Evolutionary conservation across 371 early-diverging fungal species (phyloP).

Genomic region (Lichtheimia ramosa): DNA sequence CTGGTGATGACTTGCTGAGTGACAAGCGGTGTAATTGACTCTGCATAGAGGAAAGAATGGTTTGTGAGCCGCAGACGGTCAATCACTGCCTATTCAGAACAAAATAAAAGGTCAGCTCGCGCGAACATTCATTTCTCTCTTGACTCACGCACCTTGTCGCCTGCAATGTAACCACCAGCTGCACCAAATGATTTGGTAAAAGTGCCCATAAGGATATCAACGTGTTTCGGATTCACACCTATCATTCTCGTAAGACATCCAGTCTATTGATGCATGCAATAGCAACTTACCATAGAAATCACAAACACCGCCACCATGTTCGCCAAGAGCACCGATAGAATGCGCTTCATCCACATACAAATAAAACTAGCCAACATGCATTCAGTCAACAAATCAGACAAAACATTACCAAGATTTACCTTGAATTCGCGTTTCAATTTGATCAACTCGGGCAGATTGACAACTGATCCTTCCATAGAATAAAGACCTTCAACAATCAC

Average conservation of each 20-base stretch:
- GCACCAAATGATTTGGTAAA: constrained; percentile 99
- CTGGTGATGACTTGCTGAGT: constrained; percentile 87
- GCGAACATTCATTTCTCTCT: too few species aligned
- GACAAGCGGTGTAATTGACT: constrained; percentile 90
- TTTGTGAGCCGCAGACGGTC: constrained; percentile 81
- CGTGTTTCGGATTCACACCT: constrained; percentile 86
- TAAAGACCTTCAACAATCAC: constrained; percentile 98
- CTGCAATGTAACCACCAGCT: constrained; percentile 97
- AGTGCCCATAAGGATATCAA: constrained; percentile 99
- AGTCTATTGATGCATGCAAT: constrained; percentile 48
- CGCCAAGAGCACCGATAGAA: constrained; percentile 94
- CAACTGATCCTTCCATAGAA: constrained; percentile 99
- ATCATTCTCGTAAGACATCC: constrained; percentile 24
- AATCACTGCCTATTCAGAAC: constrained; percentile 63
- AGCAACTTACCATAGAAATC: constrained; percentile 81
- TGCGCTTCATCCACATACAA: constrained; percentile 99
- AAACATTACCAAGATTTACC: constrained; percentile 32
- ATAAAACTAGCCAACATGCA: constrained; percentile 65
- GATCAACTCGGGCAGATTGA: constrained; percentile 88
- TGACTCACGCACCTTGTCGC: constrained; percentile 27
- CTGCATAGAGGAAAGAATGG: constrained; percentile 92
- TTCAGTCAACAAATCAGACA: background rate
- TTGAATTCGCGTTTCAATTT: constrained; percentile 96
- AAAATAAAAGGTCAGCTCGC: too few species aligned
- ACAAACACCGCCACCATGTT: constrained; percentile 93